Evolutionary conservation across 768 basidiomycete species (phyloP).

Genomic region (Jaapia argillacea): DNA sequence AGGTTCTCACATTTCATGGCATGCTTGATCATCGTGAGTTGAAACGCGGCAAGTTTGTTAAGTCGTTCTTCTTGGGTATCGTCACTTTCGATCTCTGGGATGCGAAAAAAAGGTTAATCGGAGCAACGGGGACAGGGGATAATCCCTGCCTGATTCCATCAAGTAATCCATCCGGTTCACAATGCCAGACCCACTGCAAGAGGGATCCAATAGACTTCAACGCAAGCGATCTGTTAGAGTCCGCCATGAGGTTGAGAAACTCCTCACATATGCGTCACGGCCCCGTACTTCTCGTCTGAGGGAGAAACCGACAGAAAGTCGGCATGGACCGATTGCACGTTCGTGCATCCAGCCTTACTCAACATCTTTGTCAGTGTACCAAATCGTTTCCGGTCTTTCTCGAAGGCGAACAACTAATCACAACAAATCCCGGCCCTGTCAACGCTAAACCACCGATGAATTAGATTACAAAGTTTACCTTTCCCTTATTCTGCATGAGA

Average conservation of each 20-base stretch:
- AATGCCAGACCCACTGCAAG: conserved; percentile 92
- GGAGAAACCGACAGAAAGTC: conserved; percentile 86
- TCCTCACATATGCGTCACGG: conserved; percentile 81
- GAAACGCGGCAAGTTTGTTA: conserved; percentile 78
- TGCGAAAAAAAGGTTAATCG: too few species aligned
- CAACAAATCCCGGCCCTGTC: too few species aligned
- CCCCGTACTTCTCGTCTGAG: conserved; percentile 42
- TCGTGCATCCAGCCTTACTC: conserved; percentile 70
- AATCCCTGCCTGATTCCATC: conserved; percentile 51
- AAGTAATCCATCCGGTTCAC: conserved; percentile 85
- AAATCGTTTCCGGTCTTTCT: conserved; percentile 76
- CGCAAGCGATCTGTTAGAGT: background rate
- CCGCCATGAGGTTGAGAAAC: conserved; percentile 1
- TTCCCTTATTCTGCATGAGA: conserved; percentile 74
- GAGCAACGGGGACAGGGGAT: conserved; percentile 1
- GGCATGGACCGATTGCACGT: conserved; percentile 61
- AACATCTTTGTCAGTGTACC: conserved; percentile 81
- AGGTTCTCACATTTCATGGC: conserved; percentile 79
- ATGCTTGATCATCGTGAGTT: conserved; percentile 84
- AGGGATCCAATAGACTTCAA: conserved; percentile 81
- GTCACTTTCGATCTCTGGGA: conserved; percentile 49
- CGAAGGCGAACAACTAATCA: conserved; percentile 73
- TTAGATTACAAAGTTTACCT: too few species aligned
- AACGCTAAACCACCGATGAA: too few species aligned
- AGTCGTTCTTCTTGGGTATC: conserved; percentile 59